Conservation (phyloP, 2,329 filamentous ascomycete genomes). For the Aspergillus sp. region DNA sequence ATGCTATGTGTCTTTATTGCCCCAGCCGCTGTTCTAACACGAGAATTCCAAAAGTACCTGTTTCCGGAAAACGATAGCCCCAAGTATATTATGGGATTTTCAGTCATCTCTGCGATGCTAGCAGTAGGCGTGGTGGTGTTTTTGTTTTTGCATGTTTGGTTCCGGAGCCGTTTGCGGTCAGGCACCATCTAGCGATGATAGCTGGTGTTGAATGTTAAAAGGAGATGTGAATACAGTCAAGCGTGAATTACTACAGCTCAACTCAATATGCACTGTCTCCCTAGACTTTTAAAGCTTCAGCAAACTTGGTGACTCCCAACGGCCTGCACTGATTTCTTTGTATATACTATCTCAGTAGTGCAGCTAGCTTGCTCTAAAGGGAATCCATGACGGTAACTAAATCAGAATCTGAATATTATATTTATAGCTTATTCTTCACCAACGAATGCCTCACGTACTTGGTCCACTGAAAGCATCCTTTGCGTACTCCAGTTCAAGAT, state of each 20-base stretch:
- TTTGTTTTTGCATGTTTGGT: conserved; percentile 18
- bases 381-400: no score
- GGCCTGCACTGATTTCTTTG: no score
- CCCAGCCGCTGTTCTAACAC: background rate
- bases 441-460: background rate
- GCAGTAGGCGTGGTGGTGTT: conserved; percentile 28
- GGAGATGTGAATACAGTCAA: background rate
- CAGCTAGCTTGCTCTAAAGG: no score
- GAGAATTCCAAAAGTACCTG: conserved; percentile 29
- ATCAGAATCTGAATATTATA: no score
- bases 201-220: background rate
- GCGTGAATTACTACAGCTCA: no score
- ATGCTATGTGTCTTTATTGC: no score
- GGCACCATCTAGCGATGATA: background rate
- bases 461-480: conserved; percentile 14
- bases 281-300: no score
- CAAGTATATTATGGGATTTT: conserved; percentile 45
- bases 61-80: conserved; percentile 48
- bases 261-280: no score
- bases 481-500: conserved; percentile 19
- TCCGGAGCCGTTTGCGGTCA: conserved; percentile 8
- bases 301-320: no score
- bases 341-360: no score
- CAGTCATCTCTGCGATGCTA: conserved; percentile 31
- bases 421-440: no score